Evolutionary conservation across 225 moss, liverwort and hornwort genomes (phyloP), one percentile per base, ranked within the genome.

Genomic region (Sphagnum tenellum): DNA sequence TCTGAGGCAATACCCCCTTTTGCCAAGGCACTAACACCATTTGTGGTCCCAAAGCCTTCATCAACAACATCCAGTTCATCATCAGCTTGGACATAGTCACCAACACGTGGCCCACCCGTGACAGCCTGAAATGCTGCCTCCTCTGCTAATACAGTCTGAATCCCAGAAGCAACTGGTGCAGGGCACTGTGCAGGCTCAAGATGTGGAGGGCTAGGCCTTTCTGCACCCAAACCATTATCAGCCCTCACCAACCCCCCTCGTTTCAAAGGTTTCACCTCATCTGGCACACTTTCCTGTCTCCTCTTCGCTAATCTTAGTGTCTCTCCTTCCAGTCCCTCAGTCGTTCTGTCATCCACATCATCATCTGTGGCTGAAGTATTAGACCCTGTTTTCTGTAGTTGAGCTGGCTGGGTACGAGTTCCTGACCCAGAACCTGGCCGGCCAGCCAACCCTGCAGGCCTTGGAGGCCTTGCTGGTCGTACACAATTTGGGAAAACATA

Each of bases 401-500:
- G 61, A 51, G 54, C 8, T 1, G 29, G 29, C 67, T 67, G 62
- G 12, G 76, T 59, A 45, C 29, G 65, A 10, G 62, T 4, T 2
- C 65, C 61, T 3, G 72, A 52, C 8, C 66, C 69, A 44, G 76
- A 72, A 45, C 69, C 63, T 45, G 67, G 69, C 13, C 75, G 72
- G 10, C 53, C 67, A 8, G 66, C 72, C 49, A 69, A n/a, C 2
- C 73, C 73, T 1, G 66, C 67, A 46, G 77, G 81, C 60, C 90
- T 75, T 14, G 85, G 82, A 1, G 73, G 77, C 63, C 96, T 71
- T 65, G 73, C 79, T 12, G 95, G 95, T 48, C 95, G 78, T 8
- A 88, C 75, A 3, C 95, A 88, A 47, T 80, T 77, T 1, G 96
- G 92, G 50, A 98, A 98, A 46, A 98, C 96, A 76, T 90, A 98